Conservation (phyloP, 371 early-diverging fungal species). For the Apophysomyces trapeziformis region DNA sequence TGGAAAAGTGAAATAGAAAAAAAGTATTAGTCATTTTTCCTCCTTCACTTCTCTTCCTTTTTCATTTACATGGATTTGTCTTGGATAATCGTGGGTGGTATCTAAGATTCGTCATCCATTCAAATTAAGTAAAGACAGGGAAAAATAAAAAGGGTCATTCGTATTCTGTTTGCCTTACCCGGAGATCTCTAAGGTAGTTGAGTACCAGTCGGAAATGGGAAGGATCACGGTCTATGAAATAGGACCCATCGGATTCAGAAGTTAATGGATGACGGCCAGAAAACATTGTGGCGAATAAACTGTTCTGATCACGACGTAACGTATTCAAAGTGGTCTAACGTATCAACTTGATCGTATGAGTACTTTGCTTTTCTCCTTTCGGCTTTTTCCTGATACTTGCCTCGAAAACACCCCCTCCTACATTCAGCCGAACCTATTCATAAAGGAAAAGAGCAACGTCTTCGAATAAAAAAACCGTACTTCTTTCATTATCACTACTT, state of each 20-base stretch:
- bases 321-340: slow-evolving; percentile 41
- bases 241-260: slow-evolving; percentile 44
- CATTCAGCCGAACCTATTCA: slow-evolving; percentile 34
- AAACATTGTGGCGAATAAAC: slow-evolving; percentile 50
- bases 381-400: slow-evolving; percentile 5
- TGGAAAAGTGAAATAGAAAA: slow-evolving; percentile 10
- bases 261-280: slow-evolving; percentile 41
- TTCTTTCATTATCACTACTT: no score
- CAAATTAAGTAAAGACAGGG: no score
- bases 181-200: slow-evolving; percentile 40
- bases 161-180: slow-evolving; percentile 15
- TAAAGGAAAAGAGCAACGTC: background rate
- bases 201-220: slow-evolving; percentile 39
- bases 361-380: no score
- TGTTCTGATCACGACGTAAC: slow-evolving; percentile 34
- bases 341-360: background rate
- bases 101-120: slow-evolving; percentile 12
- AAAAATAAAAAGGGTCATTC: no score
- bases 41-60: background rate
- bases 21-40: slow-evolving; percentile 11
- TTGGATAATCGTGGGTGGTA: slow-evolving; percentile 36
- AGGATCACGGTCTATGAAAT: slow-evolving; percentile 48
- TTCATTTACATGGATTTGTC: slow-evolving; percentile 32
- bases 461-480: no score
- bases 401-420: slow-evolving; percentile 46